phyloP scores from a whole-genome alignment of 2,329 filamentous ascomycete species.

The Byssoonygena ceratinophila region DNA sequence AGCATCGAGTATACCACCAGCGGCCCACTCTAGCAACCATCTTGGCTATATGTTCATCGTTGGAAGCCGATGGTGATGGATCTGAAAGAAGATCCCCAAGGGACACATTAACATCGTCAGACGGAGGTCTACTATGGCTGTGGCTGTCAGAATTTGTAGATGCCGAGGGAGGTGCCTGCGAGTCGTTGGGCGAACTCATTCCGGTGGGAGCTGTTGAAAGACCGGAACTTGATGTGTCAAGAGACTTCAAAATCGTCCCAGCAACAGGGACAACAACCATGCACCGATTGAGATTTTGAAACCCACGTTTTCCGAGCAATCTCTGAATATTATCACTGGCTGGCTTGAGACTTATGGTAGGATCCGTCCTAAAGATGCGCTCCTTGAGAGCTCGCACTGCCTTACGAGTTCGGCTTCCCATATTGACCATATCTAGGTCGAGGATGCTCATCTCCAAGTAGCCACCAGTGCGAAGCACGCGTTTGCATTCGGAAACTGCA shows the following conservation, averaged over 20 bases:
- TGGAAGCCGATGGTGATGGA: conserved; percentile 54
- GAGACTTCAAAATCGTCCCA: conserved; percentile 34
- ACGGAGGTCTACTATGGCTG: conserved; percentile 24
- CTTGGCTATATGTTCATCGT: conserved; percentile 78
- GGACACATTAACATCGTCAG: conserved; percentile 33
- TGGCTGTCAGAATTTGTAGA: conserved; percentile 19
- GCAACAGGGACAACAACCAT: conserved; percentile 41
- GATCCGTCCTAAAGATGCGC: conserved; percentile 34
- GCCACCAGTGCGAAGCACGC: conserved; percentile 40
- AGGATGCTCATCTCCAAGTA: conserved; percentile 41
- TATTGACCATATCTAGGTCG: conserved; percentile 43
- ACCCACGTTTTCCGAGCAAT: conserved; percentile 37
- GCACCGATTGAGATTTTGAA: conserved; percentile 41
- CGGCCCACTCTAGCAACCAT: conserved; percentile 85
- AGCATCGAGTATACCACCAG: conserved; percentile 95
- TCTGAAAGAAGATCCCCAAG: conserved; percentile 65
- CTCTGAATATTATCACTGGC: conserved; percentile 40
- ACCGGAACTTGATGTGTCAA: conserved; percentile 33
- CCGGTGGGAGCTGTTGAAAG: conserved; percentile 23
- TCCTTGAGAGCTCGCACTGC: conserved; percentile 39
- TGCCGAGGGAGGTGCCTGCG: conserved; percentile 19
- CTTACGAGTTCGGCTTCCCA: conserved; percentile 39
- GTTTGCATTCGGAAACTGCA: conserved; percentile 40
- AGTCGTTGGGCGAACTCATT: conserved; percentile 21
- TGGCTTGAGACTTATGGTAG: conserved; percentile 38